Evolutionary conservation across 1,284 basidiomycete genomes (phyloP).

Genomic region (Marasmius tenuissimus): DNA sequence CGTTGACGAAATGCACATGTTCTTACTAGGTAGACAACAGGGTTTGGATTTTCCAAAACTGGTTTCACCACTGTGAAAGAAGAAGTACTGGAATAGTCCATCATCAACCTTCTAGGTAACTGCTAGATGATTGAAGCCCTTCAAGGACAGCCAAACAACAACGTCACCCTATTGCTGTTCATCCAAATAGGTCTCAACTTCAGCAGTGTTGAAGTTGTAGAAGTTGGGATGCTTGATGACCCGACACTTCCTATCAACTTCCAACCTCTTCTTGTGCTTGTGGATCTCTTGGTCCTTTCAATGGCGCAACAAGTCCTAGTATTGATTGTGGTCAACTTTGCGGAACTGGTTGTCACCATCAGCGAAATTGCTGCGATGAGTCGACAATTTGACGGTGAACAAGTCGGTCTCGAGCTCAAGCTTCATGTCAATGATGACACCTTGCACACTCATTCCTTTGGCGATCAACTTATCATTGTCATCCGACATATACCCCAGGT

Average conservation of each 20-base stretch:
- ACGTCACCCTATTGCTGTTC: conserved; percentile 93
- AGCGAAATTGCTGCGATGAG: conserved; percentile 69
- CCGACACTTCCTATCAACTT: conserved; percentile 76
- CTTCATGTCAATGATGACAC: conserved; percentile 76
- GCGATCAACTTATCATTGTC: conserved; percentile 47
- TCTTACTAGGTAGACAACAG: too few relatives aligned
- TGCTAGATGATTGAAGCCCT: conserved; percentile 91
- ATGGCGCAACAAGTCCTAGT: conserved; percentile 69
- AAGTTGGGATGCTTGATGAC: conserved; percentile 99
- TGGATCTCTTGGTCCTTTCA: conserved; percentile 76
- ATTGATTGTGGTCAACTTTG: conserved; percentile 60
- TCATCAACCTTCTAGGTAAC: conserved; percentile 99
- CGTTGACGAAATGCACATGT: too few relatives aligned
- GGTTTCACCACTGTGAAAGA: too few relatives aligned
- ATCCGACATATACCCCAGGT: conserved; percentile 66
- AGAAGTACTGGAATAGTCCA: conserved; percentile 96
- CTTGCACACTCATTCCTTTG: conserved; percentile 80
- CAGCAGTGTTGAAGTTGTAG: conserved; percentile 90
- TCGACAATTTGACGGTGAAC: conserved; percentile 79
- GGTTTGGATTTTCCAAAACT: too few relatives aligned
- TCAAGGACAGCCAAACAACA: conserved; percentile 94
- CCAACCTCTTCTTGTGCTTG: conserved; percentile 81
- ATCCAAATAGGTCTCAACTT: conserved; percentile 90
- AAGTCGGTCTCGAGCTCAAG: conserved; percentile 62
- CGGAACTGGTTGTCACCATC: conserved; percentile 68